phyloP scores from a whole-genome alignment of 768 basidiomycete genomes.

The Sarcomyxa edulis region DNA sequence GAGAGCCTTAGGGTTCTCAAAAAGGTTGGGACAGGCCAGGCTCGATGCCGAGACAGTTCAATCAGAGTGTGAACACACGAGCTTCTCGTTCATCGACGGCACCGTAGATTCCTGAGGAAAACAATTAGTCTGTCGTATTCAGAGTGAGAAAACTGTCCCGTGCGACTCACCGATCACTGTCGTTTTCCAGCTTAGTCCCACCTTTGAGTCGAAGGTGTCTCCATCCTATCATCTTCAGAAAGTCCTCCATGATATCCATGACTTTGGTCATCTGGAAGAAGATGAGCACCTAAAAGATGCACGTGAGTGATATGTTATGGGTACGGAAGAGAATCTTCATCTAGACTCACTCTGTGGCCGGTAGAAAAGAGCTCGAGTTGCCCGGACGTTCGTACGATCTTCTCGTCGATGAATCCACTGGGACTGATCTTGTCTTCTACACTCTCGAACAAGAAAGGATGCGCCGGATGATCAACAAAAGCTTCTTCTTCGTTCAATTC shows the following conservation, averaged over 20 bases:
- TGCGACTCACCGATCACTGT: constrained; percentile 59
- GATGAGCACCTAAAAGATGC: constrained; percentile 69
- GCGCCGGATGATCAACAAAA: constrained; percentile 96
- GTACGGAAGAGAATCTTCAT: not conserved
- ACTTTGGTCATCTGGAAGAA: constrained; percentile 99
- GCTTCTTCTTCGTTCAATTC: constrained; percentile 99
- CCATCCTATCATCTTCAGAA: constrained; percentile 81
- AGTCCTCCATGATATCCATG: constrained; percentile 98
- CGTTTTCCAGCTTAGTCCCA: constrained; percentile 93
- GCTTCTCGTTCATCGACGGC: constrained; percentile 99
- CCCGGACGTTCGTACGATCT: constrained; percentile 80
- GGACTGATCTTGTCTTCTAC: constrained; percentile 95
- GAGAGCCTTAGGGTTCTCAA: no score
- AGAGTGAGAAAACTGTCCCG: not conserved
- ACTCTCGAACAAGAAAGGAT: constrained; percentile 93
- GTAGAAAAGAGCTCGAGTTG: constrained; percentile 95
- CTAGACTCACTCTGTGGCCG: constrained; percentile 70
- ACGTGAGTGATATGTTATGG: constrained; percentile 6
- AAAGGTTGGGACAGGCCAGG: no score
- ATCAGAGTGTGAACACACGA: constrained; percentile 98
- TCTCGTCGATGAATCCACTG: constrained; percentile 74
- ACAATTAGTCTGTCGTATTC: constrained; percentile 13
- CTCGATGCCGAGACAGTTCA: no score
- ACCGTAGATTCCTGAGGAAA: constrained; percentile 80
- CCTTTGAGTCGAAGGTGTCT: constrained; percentile 93